Conservation (phyloP, 352 stramenopile species). For the Poterioochromonas sp. region DNA sequence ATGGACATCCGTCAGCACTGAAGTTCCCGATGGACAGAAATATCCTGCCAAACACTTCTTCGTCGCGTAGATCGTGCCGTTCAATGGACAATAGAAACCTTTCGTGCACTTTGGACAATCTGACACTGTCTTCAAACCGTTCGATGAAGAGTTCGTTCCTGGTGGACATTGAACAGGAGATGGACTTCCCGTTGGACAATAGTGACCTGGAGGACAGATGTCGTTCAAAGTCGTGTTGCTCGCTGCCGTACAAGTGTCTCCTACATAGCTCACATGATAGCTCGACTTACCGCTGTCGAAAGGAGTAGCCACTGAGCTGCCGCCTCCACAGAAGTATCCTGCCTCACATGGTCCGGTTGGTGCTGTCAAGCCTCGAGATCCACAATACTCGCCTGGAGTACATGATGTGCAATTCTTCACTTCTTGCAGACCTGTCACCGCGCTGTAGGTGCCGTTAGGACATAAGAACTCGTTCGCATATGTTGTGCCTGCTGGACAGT, state of each 20-base stretch:
- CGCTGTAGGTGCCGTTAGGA: constrained; percentile 40
- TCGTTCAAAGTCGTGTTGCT: constrained; percentile 25
- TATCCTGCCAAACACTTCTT: constrained; percentile 21
- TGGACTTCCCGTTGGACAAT: constrained; percentile 52
- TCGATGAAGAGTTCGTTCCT: constrained; percentile 17
- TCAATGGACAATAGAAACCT: constrained; percentile 57
- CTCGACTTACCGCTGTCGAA: not conserved
- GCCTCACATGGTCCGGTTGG: constrained; percentile 60
- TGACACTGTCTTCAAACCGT: not conserved
- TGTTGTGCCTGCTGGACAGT: constrained; percentile 59
- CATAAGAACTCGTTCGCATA: constrained; percentile 45
- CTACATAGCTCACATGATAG: constrained; percentile 15
- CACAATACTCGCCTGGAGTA: constrained; percentile 44
- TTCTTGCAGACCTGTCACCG: constrained; percentile 46
- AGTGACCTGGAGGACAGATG: constrained; percentile 43
- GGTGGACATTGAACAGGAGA: constrained; percentile 2
- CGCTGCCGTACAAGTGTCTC: constrained; percentile 31
- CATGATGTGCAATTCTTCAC: constrained; percentile 48
- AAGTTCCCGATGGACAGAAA: constrained; percentile 13
- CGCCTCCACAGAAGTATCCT: not conserved
- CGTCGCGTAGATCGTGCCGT: constrained; percentile 27
- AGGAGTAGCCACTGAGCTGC: constrained; percentile 34
- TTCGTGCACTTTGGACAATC: constrained; percentile 49
- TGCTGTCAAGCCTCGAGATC: constrained; percentile 49
- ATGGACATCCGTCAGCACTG: constrained; percentile 15